phyloP scores from a whole-genome alignment of 495 filamentous ascomycete genomes.

The Viridothelium virens region DNA sequence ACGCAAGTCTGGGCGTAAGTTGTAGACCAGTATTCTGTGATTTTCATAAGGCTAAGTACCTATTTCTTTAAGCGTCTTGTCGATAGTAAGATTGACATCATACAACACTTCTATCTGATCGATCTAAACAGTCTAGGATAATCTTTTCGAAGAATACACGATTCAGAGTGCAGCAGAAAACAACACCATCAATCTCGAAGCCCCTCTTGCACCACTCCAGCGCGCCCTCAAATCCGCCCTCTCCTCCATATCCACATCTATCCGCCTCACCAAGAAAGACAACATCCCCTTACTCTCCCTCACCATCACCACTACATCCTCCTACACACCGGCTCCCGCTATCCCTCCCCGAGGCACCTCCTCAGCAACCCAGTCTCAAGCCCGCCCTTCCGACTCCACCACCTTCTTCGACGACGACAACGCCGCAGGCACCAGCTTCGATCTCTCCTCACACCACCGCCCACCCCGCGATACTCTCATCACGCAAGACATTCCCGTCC shows the following conservation, averaged over 20 bases:
- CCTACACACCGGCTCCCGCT: slow-evolving; percentile 27
- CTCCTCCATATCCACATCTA: slow-evolving; percentile 63
- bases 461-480: slow-evolving; percentile 63
- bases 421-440: slow-evolving; percentile 17
- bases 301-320: slow-evolving; percentile 64
- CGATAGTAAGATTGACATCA: slow-evolving; percentile 28
- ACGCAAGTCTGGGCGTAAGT: slow-evolving; percentile 96
- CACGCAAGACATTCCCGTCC: slow-evolving; percentile 93
- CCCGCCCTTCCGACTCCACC: no score
- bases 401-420: no score
- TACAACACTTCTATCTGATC: not conserved
- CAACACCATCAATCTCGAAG: slow-evolving; percentile 91
- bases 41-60: slow-evolving; percentile 1
- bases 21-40: not conserved
- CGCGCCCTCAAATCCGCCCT: slow-evolving; percentile 80
- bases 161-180: slow-evolving; percentile 70
- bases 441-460: slow-evolving; percentile 48
- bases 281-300: slow-evolving; percentile 74
- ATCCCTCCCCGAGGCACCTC: slow-evolving; percentile 4
- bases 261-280: slow-evolving; percentile 89
- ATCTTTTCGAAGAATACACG: slow-evolving; percentile 82
- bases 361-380: not conserved
- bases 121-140: slow-evolving; percentile 44
- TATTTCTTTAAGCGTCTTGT: slow-evolving; percentile 29
- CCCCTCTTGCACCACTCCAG: slow-evolving; percentile 71